Conservation (phyloP, 768 basidiomycete genomes). For the Amanita exitialis region DNA sequence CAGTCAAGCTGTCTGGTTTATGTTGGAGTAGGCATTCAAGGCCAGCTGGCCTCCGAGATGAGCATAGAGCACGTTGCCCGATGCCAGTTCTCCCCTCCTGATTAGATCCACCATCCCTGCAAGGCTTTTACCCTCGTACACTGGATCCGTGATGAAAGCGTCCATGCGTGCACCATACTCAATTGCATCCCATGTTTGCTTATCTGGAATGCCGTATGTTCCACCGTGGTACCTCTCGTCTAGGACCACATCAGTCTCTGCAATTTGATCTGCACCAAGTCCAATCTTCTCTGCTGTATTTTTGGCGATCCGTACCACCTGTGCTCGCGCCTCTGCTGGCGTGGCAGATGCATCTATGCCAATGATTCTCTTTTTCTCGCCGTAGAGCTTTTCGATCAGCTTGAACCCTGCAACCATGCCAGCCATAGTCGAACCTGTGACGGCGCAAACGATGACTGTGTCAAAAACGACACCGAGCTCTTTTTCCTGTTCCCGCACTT, state of each 20-base stretch:
- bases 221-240: slow-evolving; percentile 3
- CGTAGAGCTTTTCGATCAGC: neutral
- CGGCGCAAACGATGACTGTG: slow-evolving; percentile 1
- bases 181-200: slow-evolving; percentile 2
- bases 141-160: slow-evolving; percentile 3
- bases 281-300: slow-evolving; percentile 1
- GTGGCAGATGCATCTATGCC: slow-evolving; percentile 5
- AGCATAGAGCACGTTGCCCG: slow-evolving; percentile 3
- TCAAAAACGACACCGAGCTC: slow-evolving; percentile 3
- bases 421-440: slow-evolving; percentile 5
- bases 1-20: neutral
- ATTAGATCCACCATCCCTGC: slow-evolving; percentile 3
- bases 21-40: slow-evolving; percentile 2
- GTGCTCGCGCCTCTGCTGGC: neutral
- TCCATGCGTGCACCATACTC: slow-evolving; percentile 3
- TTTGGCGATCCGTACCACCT: neutral
- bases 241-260: neutral
- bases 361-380: neutral
- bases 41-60: slow-evolving; percentile 4
- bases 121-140: slow-evolving; percentile 4
- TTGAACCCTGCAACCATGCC: slow-evolving; percentile 4
- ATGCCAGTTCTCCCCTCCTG: neutral
- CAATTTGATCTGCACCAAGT: neutral
- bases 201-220: slow-evolving; percentile 1
- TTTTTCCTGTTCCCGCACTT: slow-evolving; percentile 2